A percentile compares a stretch with the other conserved stretches of the same genome.
Conservation (phyloP, 805 yeast species). For the Lipomyces yamadae region DNA sequence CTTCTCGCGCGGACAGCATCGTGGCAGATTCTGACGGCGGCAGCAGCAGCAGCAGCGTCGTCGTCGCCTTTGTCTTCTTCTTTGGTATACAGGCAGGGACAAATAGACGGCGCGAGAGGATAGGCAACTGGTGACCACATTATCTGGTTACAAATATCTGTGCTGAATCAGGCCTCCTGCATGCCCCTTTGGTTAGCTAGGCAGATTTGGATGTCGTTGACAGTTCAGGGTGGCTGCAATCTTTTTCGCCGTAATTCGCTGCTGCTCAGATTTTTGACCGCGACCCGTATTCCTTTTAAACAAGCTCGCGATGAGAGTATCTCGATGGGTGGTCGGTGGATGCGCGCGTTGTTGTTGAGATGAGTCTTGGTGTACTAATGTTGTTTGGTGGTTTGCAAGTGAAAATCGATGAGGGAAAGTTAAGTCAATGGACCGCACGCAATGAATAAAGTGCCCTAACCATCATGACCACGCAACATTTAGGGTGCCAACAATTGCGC, state of each 20-base stretch:
- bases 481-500: not conserved
- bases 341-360: not conserved
- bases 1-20: slow-evolving; percentile 34
- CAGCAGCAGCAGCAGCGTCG: not conserved
- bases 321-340: not conserved
- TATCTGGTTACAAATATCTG: slow-evolving; percentile 3
- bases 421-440: not conserved
- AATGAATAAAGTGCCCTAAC: not conserved
- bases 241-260: not conserved
- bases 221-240: not conserved
- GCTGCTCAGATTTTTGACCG: not conserved
- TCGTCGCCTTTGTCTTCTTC: not conserved
- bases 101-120: slow-evolving; percentile 7
- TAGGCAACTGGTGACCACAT: slow-evolving; percentile 8
- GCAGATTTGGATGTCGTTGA: not conserved
- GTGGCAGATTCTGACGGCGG: not conserved
- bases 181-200: not conserved
- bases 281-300: not conserved
- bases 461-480: not conserved
- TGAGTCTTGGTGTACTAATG: not conserved
- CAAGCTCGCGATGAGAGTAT: not conserved
- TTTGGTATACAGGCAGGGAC: slow-evolving; percentile 1
- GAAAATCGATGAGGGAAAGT: not conserved
- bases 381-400: not conserved
- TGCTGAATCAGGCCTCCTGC: slow-evolving; percentile 1